Evolutionary conservation across 495 filamentous ascomycete genomes (phyloP).

Genomic region (Delitschia confertaspora): DNA sequence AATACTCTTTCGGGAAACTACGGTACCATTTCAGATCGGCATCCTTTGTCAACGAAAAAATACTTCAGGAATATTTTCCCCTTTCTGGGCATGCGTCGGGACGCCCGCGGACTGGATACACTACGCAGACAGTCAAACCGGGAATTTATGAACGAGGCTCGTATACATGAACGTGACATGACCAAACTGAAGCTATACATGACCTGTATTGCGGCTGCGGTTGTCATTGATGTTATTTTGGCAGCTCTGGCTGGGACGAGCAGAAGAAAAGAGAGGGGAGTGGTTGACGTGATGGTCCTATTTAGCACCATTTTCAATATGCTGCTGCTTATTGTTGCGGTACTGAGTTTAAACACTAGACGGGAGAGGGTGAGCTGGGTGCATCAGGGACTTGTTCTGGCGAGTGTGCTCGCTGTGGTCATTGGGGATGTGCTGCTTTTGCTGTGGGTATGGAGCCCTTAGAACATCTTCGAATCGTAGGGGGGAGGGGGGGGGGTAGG

Average conservation of each 20-base stretch:
- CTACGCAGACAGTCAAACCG: slow-evolving; percentile 11
- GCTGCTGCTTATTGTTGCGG: slow-evolving; percentile 9
- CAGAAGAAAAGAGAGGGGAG: slow-evolving; percentile 18
- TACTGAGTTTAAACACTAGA: slow-evolving; percentile 19
- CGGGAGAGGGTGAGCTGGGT: slow-evolving; percentile 17
- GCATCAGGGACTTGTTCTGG: slow-evolving; percentile 22
- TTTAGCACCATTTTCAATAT: slow-evolving; percentile 21
- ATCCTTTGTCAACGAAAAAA: no score
- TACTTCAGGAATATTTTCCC: slow-evolving; percentile 21
- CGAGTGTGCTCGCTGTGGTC: slow-evolving; percentile 29
- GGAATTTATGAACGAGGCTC: slow-evolving; percentile 12
- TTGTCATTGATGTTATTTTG: slow-evolving; percentile 18
- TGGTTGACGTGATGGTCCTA: slow-evolving; percentile 12
- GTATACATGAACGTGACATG: slow-evolving; percentile 15
- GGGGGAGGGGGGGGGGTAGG: neutral
- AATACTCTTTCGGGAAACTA: neutral
- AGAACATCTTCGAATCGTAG: neutral
- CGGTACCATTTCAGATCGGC: slow-evolving; percentile 7
- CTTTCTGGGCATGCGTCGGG: slow-evolving; percentile 7
- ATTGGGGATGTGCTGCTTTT: slow-evolving; percentile 13
- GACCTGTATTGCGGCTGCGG: slow-evolving; percentile 13
- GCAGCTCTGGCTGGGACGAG: slow-evolving; percentile 15
- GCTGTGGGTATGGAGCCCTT: slow-evolving; percentile 11
- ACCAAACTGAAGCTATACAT: slow-evolving; percentile 19
- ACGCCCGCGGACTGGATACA: neutral